Conservation (phyloP, 1,139 yeast genomes). For the Tardiomyces digboiensis region DNA sequence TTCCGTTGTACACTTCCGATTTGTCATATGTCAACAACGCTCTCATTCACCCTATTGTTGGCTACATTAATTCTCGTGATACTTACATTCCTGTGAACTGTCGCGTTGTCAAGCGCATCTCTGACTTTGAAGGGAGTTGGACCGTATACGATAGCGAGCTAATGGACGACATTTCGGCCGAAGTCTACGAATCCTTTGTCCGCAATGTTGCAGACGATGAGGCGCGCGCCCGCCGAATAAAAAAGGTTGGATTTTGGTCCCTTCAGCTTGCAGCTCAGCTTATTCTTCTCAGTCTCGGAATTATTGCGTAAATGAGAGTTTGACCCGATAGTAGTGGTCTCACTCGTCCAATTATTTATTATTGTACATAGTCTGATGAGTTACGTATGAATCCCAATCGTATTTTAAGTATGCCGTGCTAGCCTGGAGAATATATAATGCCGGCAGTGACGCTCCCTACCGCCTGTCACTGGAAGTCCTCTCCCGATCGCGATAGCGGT, state of each 20-base stretch:
- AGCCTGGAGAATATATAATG: no score
- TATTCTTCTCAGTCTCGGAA: conserved; percentile 69
- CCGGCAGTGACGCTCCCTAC: no score
- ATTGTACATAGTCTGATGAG: conserved; percentile 1
- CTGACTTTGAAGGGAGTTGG: conserved; percentile 94
- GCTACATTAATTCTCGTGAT: conserved; percentile 81
- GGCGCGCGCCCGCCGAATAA: conserved; percentile 58
- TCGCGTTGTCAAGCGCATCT: conserved; percentile 66
- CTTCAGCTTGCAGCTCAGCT: conserved; percentile 76
- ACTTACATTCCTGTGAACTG: conserved; percentile 86
- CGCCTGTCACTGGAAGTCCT: no score
- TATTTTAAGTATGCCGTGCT: no score
- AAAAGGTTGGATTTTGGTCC: conserved; percentile 91
- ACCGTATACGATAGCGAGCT: conserved; percentile 83
- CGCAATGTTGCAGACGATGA: conserved; percentile 85
- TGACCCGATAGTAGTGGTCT: neutral
- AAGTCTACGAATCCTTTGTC: conserved; percentile 86
- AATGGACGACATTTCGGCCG: conserved; percentile 87
- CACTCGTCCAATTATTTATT: conserved; percentile 1
- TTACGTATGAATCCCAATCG: neutral
- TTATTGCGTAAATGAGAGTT: conserved; percentile 14
- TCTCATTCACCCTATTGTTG: conserved; percentile 87
- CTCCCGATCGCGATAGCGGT: no score
- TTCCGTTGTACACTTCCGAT: conserved; percentile 80
- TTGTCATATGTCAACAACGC: conserved; percentile 87